A percentile compares a stretch with the other conserved stretches of the same genome.
phyloP scores from a whole-genome alignment of 75 land plant species.

The Azolla pinnata region DNA sequence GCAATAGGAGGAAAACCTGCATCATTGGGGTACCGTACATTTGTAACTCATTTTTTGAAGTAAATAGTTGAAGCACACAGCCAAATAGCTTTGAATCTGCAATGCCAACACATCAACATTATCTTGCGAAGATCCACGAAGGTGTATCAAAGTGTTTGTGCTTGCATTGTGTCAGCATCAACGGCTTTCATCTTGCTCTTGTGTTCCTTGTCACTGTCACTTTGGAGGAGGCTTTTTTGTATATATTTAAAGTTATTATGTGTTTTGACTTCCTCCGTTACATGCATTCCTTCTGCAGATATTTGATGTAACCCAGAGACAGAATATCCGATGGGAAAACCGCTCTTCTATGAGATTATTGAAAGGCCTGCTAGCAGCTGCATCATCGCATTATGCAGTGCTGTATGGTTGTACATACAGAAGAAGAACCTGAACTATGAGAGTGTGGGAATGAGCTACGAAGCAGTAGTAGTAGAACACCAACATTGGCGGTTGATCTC shows the following conservation, averaged over 20 bases:
- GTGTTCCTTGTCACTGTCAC: background rate
- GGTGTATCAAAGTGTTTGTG: too few species aligned
- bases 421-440: conserved; percentile 70
- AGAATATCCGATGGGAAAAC: conserved; percentile 59
- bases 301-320: background rate
- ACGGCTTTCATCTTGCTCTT: too few species aligned
- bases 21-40: too few species aligned
- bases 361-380: conserved; percentile 90
- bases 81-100: too few species aligned
- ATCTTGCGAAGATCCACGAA: too few species aligned
- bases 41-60: too few species aligned
- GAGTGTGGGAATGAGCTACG: conserved; percentile 93
- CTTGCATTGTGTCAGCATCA: too few species aligned
- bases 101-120: too few species aligned
- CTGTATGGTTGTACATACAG: conserved; percentile 92
- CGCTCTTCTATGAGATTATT: conserved; percentile 62
- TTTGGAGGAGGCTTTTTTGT: background rate
- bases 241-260: background rate
- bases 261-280: background rate
- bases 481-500: conserved; percentile 94
- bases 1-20: too few species aligned
- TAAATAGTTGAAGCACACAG: too few species aligned
- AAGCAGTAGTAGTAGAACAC: conserved; percentile 60
- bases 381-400: conserved; percentile 70
- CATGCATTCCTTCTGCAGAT: background rate